These are phyloP conservation scores for Trametes cinnabarina DNA, from an alignment of 768 basidiomycete genomes.

Conservation along the genomic window DNA sequence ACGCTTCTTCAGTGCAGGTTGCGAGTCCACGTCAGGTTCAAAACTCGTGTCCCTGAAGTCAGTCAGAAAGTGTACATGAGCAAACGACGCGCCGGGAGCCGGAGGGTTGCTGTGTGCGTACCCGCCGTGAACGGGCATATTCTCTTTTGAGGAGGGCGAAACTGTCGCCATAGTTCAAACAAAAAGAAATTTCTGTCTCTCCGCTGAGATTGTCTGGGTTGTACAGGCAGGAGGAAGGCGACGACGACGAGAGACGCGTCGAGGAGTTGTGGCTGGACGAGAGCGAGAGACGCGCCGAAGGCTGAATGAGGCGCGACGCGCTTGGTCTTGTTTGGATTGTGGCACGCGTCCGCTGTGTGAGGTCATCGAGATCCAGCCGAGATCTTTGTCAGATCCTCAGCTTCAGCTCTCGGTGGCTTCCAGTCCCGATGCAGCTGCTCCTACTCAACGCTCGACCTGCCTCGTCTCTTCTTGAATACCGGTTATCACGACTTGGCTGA, in stretches of 20 bases:
- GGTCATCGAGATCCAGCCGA: conserved; percentile 10
- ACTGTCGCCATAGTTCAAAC: conserved; percentile 8
- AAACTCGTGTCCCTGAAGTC: conserved; percentile 14
- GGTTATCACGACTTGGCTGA: too few species aligned
- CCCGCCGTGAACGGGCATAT: conserved; percentile 21
- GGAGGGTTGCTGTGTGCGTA: not conserved
- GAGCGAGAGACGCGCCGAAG: not conserved
- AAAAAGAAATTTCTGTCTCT: too few species aligned
- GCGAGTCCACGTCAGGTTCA: conserved; percentile 19
- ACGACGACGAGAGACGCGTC: conserved; percentile 15
- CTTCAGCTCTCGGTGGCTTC: not conserved
- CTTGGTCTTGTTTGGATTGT: conserved; percentile 20
- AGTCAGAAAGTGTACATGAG: not conserved
- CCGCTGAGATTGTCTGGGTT: too few species aligned
- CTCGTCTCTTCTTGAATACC: too few species aligned
- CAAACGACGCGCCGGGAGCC: not conserved
- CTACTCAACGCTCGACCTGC: not conserved
- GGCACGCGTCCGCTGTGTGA: not conserved
- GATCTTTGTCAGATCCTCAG: not conserved
- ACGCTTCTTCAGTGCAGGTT: conserved; percentile 34
- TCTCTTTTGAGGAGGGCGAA: conserved; percentile 18
- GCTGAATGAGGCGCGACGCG: too few species aligned
- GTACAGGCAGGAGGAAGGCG: not conserved
- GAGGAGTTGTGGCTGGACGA: not conserved
- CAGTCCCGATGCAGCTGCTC: not conserved